Percentiles rank a stretch among this genome's conserved stretches.
Conservation (phyloP, 257 asterid genomes). For the Ehretia macrophylla region DNA sequence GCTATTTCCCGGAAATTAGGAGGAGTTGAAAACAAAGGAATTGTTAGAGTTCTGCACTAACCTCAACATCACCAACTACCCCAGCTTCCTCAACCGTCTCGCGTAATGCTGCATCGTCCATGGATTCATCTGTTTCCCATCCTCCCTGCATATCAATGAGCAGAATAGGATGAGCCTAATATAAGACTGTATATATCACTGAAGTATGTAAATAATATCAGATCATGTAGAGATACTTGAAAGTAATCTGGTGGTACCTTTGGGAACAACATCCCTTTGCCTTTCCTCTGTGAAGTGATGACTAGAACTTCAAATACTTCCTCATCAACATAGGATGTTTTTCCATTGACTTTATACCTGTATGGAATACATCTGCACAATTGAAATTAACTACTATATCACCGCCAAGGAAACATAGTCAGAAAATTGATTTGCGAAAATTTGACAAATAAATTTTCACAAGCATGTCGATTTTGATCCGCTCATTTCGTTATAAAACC, state of each 20-base stretch:
- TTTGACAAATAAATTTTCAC: too few species aligned
- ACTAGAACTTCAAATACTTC: conserved; percentile 83
- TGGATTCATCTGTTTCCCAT: conserved; percentile 81
- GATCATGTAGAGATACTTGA: not conserved
- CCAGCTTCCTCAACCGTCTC: conserved; percentile 96
- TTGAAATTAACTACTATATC: not conserved
- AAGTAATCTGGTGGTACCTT: conserved; percentile 40
- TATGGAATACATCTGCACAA: conserved; percentile 80
- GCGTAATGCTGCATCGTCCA: conserved; percentile 67
- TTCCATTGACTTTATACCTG: conserved; percentile 39
- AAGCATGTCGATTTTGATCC: too few species aligned
- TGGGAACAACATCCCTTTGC: conserved; percentile 84
- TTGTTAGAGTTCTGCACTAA: too few species aligned
- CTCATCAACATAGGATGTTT: conserved; percentile 34
- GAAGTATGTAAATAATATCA: too few species aligned
- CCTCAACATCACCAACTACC: conserved; percentile 84
- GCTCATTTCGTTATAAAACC: too few species aligned
- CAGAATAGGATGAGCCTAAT: not conserved
- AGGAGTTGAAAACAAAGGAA: too few species aligned
- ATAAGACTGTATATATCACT: too few species aligned
- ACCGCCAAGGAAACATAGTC: not conserved
- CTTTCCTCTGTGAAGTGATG: conserved; percentile 70
- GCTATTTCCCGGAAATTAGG: too few species aligned
- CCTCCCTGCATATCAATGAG: conserved; percentile 61
- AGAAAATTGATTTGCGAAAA: too few species aligned